Evolutionary conservation across 169 alveolate species (phyloP).

Genomic region (Cryptosporidium tyzzeri): DNA sequence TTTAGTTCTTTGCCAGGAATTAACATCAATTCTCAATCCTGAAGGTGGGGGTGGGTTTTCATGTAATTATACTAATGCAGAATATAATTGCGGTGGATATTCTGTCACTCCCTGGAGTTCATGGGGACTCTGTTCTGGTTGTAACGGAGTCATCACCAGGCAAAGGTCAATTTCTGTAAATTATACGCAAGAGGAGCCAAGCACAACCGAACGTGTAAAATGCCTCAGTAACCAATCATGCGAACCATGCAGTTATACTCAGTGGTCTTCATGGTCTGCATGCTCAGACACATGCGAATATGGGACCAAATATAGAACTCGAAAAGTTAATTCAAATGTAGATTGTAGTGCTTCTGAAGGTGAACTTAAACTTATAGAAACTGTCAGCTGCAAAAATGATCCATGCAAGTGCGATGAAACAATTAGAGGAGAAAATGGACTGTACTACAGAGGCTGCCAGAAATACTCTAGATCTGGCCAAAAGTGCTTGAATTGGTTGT

Average conservation of each 20-base stretch:
- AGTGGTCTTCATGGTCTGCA: constrained; percentile 52
- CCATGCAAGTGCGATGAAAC: constrained; percentile 42
- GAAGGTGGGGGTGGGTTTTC: constrained; percentile 53
- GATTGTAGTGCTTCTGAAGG: neutral
- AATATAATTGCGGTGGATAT: constrained; percentile 8
- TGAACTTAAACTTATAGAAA: constrained; percentile 3
- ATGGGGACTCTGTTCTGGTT: constrained; percentile 49
- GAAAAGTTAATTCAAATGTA: constrained; percentile 19
- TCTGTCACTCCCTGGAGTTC: constrained; percentile 32
- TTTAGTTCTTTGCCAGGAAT: constrained; percentile 1
- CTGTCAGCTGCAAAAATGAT: neutral
- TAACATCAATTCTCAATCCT: constrained; percentile 37
- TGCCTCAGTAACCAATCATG: constrained; percentile 49
- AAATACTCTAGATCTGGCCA: constrained; percentile 58
- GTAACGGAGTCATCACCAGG: constrained; percentile 26
- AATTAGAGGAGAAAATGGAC: constrained; percentile 32
- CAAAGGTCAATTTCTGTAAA: neutral
- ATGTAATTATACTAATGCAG: neutral
- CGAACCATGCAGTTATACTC: constrained; percentile 30
- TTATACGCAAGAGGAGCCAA: neutral
- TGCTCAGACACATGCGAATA: constrained; percentile 43
- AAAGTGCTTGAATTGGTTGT: constrained; percentile 51
- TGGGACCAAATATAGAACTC: constrained; percentile 70
- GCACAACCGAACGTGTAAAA: neutral
- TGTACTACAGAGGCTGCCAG: constrained; percentile 70